These are phyloP conservation scores for Dujonia santamariae DNA, from an alignment of 1,139 yeast species.

Conservation along the genomic window DNA sequence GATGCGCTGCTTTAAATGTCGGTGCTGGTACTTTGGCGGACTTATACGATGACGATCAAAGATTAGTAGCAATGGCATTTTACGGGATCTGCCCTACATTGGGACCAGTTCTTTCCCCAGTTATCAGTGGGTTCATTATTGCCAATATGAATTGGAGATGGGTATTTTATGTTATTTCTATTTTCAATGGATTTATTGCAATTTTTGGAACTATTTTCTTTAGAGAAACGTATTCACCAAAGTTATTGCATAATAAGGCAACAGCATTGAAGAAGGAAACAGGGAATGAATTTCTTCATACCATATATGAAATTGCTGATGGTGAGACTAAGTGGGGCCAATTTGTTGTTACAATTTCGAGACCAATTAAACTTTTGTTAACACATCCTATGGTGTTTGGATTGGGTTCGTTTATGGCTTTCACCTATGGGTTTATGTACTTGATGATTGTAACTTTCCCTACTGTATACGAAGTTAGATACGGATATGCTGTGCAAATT, in stretches of 20 bases:
- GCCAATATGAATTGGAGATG: constrained; percentile 44
- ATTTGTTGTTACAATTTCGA: constrained; percentile 31
- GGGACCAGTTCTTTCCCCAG: constrained; percentile 65
- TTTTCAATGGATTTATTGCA: constrained; percentile 41
- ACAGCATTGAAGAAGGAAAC: constrained; percentile 29
- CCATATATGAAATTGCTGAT: constrained; percentile 42
- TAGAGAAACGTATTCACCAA: constrained; percentile 41
- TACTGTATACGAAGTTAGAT: constrained; percentile 27
- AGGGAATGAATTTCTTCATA: constrained; percentile 38
- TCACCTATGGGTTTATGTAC: constrained; percentile 47
- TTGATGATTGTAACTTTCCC: constrained; percentile 47
- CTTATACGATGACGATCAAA: constrained; percentile 34
- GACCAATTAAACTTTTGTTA: constrained; percentile 38
- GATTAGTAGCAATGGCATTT: constrained; percentile 41
- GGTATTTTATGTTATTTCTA: constrained; percentile 41
- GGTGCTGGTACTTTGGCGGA: constrained; percentile 43
- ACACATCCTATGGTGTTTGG: constrained; percentile 48
- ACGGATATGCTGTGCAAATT: constrained; percentile 33
- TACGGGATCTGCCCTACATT: constrained; percentile 44
- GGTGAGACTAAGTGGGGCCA: constrained; percentile 31
- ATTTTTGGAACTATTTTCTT: constrained; percentile 32
- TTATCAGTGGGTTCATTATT: constrained; percentile 55
- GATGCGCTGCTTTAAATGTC: constrained; percentile 42
- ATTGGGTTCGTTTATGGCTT: constrained; percentile 45
- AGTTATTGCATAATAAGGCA: constrained; percentile 32